Percentiles rank a stretch among this genome's conserved stretches.
phyloP scores from a whole-genome alignment of 1,139 yeast species.

The Nadsonia commutata region DNA sequence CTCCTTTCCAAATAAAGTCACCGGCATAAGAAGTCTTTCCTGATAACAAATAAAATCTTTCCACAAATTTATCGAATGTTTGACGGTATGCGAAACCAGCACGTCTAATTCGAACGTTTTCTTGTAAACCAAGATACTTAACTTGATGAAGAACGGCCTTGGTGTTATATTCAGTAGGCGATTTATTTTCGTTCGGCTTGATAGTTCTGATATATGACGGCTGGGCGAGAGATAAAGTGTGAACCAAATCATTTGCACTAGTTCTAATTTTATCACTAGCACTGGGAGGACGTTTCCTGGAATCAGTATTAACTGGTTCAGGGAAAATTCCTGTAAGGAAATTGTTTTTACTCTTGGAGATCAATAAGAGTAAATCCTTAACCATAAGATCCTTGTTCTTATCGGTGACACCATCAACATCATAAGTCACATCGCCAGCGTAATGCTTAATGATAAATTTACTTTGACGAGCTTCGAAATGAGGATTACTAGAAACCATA shows the following conservation, averaged over 20 bases:
- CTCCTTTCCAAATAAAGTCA: slow-evolving; percentile 92
- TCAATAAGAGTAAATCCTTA: slow-evolving; percentile 70
- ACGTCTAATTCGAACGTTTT: slow-evolving; percentile 92
- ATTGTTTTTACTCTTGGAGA: slow-evolving; percentile 53
- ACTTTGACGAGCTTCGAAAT: slow-evolving; percentile 78
- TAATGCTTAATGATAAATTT: slow-evolving; percentile 90
- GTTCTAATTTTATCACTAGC: slow-evolving; percentile 90
- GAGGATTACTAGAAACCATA: slow-evolving; percentile 67
- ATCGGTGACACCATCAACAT: slow-evolving; percentile 83
- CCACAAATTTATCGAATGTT: slow-evolving; percentile 94
- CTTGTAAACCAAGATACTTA: slow-evolving; percentile 90
- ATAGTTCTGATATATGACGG: slow-evolving; percentile 97
- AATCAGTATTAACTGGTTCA: slow-evolving; percentile 52
- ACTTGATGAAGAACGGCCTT: slow-evolving; percentile 90
- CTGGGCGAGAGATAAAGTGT: slow-evolving; percentile 73
- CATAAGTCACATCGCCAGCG: slow-evolving; percentile 97
- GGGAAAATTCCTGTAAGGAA: slow-evolving; percentile 68
- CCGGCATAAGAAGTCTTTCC: slow-evolving; percentile 94
- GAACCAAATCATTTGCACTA: slow-evolving; percentile 83
- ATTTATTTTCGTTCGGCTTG: slow-evolving; percentile 89
- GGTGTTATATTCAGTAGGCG: slow-evolving; percentile 80
- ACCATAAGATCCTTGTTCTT: slow-evolving; percentile 91
- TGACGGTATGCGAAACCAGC: slow-evolving; percentile 99
- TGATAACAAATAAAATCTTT: slow-evolving; percentile 79
- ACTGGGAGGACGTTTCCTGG: slow-evolving; percentile 70